phyloP scores from a whole-genome alignment of 306 rosid genomes.

The Corylus avellana region DNA sequence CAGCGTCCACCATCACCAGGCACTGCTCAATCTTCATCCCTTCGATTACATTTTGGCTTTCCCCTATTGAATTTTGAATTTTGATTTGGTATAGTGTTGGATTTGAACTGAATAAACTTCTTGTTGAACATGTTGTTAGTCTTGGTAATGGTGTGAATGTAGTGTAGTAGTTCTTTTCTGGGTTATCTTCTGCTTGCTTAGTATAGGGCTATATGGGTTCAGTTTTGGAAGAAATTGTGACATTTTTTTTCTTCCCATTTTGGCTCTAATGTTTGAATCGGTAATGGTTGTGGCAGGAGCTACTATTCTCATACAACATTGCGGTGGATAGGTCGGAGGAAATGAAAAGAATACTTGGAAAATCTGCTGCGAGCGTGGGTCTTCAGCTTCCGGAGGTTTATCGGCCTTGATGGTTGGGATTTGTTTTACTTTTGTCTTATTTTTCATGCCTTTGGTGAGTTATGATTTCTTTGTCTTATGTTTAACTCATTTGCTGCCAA shows the following conservation, averaged over 20 bases:
- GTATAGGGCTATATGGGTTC: neutral
- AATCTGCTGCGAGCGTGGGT: slow-evolving; percentile 94
- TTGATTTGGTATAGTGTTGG: too few species aligned
- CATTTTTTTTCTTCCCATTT: neutral
- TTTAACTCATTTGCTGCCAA: neutral
- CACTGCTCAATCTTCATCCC: slow-evolving; percentile 17
- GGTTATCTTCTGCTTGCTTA: neutral
- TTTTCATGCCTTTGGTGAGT: slow-evolving; percentile 2
- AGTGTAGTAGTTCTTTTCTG: neutral
- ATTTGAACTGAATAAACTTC: neutral
- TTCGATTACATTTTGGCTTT: neutral
- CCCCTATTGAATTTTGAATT: too few species aligned
- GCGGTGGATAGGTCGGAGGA: slow-evolving; percentile 87
- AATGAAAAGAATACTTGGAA: slow-evolving; percentile 74
- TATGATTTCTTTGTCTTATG: neutral
- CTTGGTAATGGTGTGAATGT: neutral
- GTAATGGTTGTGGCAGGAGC: slow-evolving; percentile 56
- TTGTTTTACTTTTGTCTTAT: neutral
- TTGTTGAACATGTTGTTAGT: neutral
- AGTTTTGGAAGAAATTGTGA: neutral
- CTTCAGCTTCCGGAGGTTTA: slow-evolving; percentile 84
- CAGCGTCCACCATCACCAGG: slow-evolving; percentile 89
- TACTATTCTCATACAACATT: slow-evolving; percentile 85
- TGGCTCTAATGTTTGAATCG: slow-evolving; percentile 9
- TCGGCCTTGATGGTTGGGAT: slow-evolving; percentile 42